phyloP scores from a whole-genome alignment of 257 asterid species.

The Solanum habrochaites region DNA sequence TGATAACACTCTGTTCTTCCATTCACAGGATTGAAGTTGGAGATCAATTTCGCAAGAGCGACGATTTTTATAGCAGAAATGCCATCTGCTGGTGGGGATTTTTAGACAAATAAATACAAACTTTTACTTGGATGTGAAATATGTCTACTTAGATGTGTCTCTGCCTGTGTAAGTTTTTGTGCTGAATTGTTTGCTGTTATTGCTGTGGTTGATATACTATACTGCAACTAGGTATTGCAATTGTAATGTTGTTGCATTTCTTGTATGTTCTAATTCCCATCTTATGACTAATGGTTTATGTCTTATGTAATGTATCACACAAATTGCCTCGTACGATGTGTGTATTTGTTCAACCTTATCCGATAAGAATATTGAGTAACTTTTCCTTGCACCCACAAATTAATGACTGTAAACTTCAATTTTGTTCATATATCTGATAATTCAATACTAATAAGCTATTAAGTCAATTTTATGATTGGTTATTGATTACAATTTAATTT shows the following conservation, averaged over 20 bases:
- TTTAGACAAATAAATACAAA: not conserved
- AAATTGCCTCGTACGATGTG: no score
- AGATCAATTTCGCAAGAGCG: not conserved
- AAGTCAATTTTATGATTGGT: no score
- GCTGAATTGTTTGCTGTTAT: not conserved
- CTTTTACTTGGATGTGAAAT: not conserved
- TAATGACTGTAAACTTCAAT: no score
- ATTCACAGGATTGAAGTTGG: constrained; percentile 1
- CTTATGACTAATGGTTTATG: not conserved
- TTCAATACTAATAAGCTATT: no score
- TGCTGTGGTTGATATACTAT: not conserved
- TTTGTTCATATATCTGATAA: no score
- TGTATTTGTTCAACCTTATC: no score
- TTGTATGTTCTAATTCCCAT: not conserved
- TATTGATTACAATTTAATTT: no score
- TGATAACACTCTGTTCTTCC: not conserved
- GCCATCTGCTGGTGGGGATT: not conserved
- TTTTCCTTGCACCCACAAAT: no score
- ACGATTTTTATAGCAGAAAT: not conserved
- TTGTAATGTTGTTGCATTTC: not conserved
- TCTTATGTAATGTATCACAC: no score
- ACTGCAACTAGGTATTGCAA: not conserved
- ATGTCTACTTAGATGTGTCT: not conserved
- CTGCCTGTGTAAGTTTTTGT: not conserved
- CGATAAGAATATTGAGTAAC: no score